Percentiles rank a stretch among this genome's conserved stretches.
Conservation (phyloP, 1,284 basidiomycete species). For the Boletus mariae region DNA sequence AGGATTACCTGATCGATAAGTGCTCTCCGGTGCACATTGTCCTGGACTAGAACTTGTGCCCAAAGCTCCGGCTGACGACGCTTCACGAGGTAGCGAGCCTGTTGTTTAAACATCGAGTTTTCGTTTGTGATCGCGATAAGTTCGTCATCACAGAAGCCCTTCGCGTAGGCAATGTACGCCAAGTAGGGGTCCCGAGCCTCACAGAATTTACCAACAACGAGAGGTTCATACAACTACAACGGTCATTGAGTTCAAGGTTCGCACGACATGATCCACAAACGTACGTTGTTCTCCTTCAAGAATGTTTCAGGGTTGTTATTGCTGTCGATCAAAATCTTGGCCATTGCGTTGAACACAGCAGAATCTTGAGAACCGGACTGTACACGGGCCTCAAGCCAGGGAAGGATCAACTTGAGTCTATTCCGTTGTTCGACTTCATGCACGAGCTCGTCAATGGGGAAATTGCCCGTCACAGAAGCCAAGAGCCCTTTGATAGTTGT, state of each 20-base stretch:
- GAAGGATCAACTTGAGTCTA: constrained; percentile 93
- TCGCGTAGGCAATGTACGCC: constrained; percentile 99
- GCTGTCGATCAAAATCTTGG: constrained; percentile 98
- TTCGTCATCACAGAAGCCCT: constrained; percentile 99
- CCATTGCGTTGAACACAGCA: constrained; percentile 93
- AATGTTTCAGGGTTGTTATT: constrained; percentile 98
- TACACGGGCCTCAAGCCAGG: constrained; percentile 94
- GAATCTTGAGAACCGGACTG: constrained; percentile 91
- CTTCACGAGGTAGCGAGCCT: constrained; percentile 97
- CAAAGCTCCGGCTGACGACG: constrained; percentile 94
- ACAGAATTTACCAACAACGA: constrained; percentile 98
- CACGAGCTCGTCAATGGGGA: constrained; percentile 97
- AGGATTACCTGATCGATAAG: constrained; percentile 86
- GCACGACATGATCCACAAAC: constrained; percentile 26
- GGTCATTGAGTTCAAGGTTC: not conserved
- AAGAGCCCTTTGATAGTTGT: constrained; percentile 92
- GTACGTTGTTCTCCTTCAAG: constrained; percentile 96
- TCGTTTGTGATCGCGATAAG: constrained; percentile 97
- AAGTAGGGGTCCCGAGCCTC: constrained; percentile 98
- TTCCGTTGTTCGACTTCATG: constrained; percentile 97
- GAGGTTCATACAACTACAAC: constrained; percentile 85
- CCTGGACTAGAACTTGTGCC: constrained; percentile 89
- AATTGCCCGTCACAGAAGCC: constrained; percentile 92
- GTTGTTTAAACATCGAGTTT: constrained; percentile 99
- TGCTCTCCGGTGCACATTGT: constrained; percentile 90